These are phyloP conservation scores for Asclepias syriaca DNA, from an alignment of 257 asterid genomes.

Conservation along the genomic window DNA sequence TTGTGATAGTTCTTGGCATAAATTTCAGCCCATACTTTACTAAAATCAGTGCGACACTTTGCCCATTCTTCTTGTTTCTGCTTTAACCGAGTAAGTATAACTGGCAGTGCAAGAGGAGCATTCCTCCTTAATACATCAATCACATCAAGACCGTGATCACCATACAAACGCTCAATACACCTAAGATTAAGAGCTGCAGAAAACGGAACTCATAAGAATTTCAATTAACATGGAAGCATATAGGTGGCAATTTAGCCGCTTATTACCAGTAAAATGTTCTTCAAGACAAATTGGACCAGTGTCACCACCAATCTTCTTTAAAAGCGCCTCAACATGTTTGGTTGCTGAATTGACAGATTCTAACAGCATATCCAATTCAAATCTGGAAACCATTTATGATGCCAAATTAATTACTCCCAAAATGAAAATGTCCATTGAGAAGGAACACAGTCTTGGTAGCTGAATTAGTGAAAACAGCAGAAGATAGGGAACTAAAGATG, in stretches of 20 bases:
- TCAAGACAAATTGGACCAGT: slow-evolving; percentile 52
- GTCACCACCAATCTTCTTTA: slow-evolving; percentile 54
- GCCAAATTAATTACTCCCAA: background rate
- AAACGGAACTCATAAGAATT: slow-evolving; percentile 16
- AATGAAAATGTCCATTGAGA: background rate
- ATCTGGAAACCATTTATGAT: slow-evolving; percentile 42
- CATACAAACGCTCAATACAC: slow-evolving; percentile 95
- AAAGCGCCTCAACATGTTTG: slow-evolving; percentile 74
- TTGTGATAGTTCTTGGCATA: slow-evolving; percentile 87
- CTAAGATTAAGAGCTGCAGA: slow-evolving; percentile 70
- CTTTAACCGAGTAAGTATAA: slow-evolving; percentile 82
- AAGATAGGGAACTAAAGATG: slow-evolving; percentile 1
- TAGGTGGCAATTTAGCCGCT: slow-evolving; percentile 22
- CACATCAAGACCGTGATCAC: slow-evolving; percentile 99
- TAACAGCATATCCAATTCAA: slow-evolving; percentile 95
- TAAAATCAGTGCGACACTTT: slow-evolving; percentile 85
- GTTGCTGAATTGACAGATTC: slow-evolving; percentile 79
- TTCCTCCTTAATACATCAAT: slow-evolving; percentile 83
- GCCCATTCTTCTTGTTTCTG: slow-evolving; percentile 98
- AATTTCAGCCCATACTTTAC: slow-evolving; percentile 95
- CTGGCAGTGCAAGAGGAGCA: slow-evolving; percentile 78
- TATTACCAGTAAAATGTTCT: slow-evolving; percentile 74
- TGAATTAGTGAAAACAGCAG: background rate
- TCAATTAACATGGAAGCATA: slow-evolving; percentile 11
- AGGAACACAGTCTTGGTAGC: background rate